Conservation (phyloP, 139 green algal genomes). For the Chlorella sp. region DNA sequence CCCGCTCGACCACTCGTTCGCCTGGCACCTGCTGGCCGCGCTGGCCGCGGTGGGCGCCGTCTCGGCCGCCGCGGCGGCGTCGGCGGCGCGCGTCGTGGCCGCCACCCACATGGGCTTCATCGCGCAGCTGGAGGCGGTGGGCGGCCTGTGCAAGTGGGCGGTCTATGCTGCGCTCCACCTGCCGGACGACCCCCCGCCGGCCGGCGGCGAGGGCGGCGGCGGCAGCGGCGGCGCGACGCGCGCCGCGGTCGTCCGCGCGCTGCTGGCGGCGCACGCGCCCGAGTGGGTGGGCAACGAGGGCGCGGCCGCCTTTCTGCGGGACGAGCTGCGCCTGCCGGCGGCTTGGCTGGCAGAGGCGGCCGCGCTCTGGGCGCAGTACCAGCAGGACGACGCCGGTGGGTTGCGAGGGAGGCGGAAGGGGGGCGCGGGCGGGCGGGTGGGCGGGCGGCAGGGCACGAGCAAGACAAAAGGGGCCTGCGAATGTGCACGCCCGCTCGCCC, state of each 20-base stretch:
- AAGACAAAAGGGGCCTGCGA: background rate
- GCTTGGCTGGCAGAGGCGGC: slow-evolving; percentile 48
- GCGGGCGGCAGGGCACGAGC: background rate
- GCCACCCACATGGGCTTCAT: slow-evolving; percentile 52
- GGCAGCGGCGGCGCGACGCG: background rate
- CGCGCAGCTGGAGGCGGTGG: slow-evolving; percentile 58
- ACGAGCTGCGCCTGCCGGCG: slow-evolving; percentile 50
- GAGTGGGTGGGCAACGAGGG: slow-evolving; percentile 44
- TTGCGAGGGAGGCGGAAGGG: too few relatives aligned
- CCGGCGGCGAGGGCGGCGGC: background rate
- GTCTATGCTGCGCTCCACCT: slow-evolving; percentile 80
- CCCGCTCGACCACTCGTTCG: slow-evolving; percentile 62
- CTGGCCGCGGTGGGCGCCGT: slow-evolving; percentile 57
- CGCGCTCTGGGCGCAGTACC: slow-evolving; percentile 48
- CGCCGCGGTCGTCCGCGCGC: slow-evolving; percentile 36
- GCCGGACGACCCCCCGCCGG: slow-evolving; percentile 32
- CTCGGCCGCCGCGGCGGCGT: background rate
- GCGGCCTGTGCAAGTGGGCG: slow-evolving; percentile 64
- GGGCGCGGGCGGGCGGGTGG: too few relatives aligned
- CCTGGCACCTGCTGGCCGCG: slow-evolving; percentile 63
- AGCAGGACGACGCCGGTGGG: slow-evolving; percentile 35
- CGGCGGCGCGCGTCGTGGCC: background rate
- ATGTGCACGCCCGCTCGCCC: background rate
- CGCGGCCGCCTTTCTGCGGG: slow-evolving; percentile 44
- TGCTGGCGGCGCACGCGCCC: slow-evolving; percentile 50